Evolutionary conservation across 2,329 filamentous ascomycete genomes (phyloP), one percentile per base, ranked within the genome.

Genomic region (Penicillium rolfsii): DNA sequence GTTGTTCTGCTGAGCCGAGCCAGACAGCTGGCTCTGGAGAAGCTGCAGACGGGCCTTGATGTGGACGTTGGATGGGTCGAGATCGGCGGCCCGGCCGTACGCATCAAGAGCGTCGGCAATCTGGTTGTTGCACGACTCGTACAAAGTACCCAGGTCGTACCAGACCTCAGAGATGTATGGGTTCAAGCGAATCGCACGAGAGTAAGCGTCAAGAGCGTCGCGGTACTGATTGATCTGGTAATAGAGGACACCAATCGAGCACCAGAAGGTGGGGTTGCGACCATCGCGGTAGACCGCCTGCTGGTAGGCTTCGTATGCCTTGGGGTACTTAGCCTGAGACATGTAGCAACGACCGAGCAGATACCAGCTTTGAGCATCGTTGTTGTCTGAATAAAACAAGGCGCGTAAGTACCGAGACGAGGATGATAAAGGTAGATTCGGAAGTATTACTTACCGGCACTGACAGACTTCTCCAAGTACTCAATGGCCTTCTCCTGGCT

Each of bases 201-300:
- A 97, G 79, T 98, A 99, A 41, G 95, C 95, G 81, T 99, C 95
- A 56, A 99, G 85, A 3, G 95, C 95, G 82, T 99, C 95, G 61
- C 95, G 89, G 80, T 99, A 99, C 81, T 99, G 95, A 79, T 98
- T 99, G 82, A 99, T 99, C 80, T 98, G 95, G 80, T 98, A 99
- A 78, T 99, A 99, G 61, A 99, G 85, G 16, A 99, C 95, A 76
- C 95, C 95, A 74, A 99, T 99, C 9, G 94, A 98, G 82, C 95
- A 98, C 95, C 95, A 99, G 82, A 98, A 99, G 1, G 95, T 98
- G 19, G 95, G 95, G 76, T 98, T 98, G 69, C 95, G 90, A 36
- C 95, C 95, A 75, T 99, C 95, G 59, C 95, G 92, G 75, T 99
- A 99, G 41, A 99, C 95, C 2, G 95, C 95, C 81, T 99, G 95